phyloP scores from a whole-genome alignment of 164 flowering plant genomes.

The Chimonanthus salicifolius region DNA sequence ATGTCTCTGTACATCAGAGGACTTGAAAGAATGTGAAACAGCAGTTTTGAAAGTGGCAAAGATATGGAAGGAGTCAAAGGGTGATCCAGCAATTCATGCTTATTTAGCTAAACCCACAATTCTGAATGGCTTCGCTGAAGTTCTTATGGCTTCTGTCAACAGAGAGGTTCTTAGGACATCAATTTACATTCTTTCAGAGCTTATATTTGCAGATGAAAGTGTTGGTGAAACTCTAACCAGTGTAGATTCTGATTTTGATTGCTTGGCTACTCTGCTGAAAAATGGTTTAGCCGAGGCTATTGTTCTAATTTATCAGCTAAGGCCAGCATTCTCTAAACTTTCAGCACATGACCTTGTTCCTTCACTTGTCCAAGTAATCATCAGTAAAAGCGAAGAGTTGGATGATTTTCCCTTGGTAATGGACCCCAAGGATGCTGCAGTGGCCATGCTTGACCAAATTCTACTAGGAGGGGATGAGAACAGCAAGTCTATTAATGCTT shows the following conservation, averaged over 20 bases:
- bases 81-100: slow-evolving; percentile 45
- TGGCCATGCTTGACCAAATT: slow-evolving; percentile 54
- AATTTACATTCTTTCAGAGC: slow-evolving; percentile 58
- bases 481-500: slow-evolving; percentile 40
- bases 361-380: slow-evolving; percentile 45
- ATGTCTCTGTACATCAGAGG: slow-evolving; percentile 58
- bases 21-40: slow-evolving; percentile 65
- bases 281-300: slow-evolving; percentile 73
- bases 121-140: slow-evolving; percentile 59
- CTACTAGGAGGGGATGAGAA: slow-evolving; percentile 58
- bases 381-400: slow-evolving; percentile 30
- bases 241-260: slow-evolving; percentile 59
- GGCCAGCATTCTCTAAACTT: slow-evolving; percentile 48
- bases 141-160: slow-evolving; percentile 50
- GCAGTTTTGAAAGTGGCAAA: slow-evolving; percentile 48
- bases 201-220: slow-evolving; percentile 45
- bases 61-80: slow-evolving; percentile 58
- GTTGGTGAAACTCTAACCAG: slow-evolving; percentile 53
- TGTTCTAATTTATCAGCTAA: slow-evolving; percentile 50
- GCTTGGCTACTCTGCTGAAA: slow-evolving; percentile 56
- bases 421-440: slow-evolving; percentile 67
- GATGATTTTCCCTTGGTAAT: slow-evolving; percentile 39
- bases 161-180: slow-evolving; percentile 52
- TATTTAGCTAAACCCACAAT: slow-evolving; percentile 50
- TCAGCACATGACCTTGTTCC: slow-evolving; percentile 47